Evolutionary conservation across 2,329 filamentous ascomycete species (phyloP).

Genomic region (Mycosphaerelloides madeirae): DNA sequence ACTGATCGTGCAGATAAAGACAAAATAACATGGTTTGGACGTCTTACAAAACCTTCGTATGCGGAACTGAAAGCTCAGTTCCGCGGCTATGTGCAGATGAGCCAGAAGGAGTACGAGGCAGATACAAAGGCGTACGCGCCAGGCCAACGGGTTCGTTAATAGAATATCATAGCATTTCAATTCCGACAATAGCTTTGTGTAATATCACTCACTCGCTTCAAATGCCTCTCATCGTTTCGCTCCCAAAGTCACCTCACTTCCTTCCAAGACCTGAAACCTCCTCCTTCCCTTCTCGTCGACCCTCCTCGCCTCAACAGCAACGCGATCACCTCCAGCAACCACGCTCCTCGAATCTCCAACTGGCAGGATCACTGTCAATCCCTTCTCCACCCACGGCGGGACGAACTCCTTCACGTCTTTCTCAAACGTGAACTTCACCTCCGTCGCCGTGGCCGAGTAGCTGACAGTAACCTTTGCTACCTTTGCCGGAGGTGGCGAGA

Average conservation of each 20-base stretch:
- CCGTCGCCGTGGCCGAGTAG: constrained; percentile 43
- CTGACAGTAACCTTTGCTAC: constrained; percentile 42
- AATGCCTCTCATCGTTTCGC: no score
- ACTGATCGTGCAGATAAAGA: no score
- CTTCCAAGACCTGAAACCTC: constrained; percentile 14
- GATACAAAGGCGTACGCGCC: no score
- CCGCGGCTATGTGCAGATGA: no score
- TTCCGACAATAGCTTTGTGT: no score
- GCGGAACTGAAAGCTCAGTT: no score
- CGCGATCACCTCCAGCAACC: constrained; percentile 13
- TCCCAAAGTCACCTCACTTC: background rate
- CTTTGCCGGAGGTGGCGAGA: constrained; percentile 39
- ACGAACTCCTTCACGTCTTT: constrained; percentile 40
- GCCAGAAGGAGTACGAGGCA: no score
- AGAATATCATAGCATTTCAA: no score
- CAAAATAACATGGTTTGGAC: no score
- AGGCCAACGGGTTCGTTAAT: no score
- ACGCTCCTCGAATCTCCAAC: constrained; percentile 46
- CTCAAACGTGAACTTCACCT: constrained; percentile 42
- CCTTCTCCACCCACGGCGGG: constrained; percentile 44
- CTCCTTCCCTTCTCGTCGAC: constrained; percentile 21
- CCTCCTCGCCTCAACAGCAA: constrained; percentile 16
- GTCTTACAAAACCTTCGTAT: no score
- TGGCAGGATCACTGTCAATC: constrained; percentile 49
- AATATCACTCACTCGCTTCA: no score